Conservation (phyloP, 495 filamentous ascomycete species). For the Trichoderma orchidacearum region DNA sequence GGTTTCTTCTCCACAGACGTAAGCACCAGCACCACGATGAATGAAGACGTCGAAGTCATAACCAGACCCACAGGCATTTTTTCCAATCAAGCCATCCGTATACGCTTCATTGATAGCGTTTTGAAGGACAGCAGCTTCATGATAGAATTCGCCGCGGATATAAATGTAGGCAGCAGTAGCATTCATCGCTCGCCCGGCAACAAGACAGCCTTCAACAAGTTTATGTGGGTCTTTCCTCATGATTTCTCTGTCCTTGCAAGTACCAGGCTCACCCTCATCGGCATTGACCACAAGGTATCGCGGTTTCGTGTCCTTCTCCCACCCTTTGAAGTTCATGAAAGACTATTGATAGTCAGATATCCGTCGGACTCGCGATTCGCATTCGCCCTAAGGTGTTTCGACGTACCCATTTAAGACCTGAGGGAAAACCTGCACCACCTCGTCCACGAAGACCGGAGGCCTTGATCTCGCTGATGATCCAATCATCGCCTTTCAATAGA, state of each 20-base stretch:
- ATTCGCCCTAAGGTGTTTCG: background rate
- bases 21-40: conserved; percentile 93
- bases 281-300: conserved; percentile 96
- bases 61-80: conserved; percentile 91
- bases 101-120: conserved; percentile 96
- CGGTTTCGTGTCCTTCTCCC: conserved; percentile 95
- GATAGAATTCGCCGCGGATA: conserved; percentile 97
- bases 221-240: conserved; percentile 99
- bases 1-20: conserved; percentile 96
- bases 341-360: conserved; percentile 40
- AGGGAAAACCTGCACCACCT: conserved; percentile 95
- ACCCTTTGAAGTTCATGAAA: conserved; percentile 99
- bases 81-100: conserved; percentile 80
- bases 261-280: conserved; percentile 96
- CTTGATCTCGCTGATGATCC: conserved; percentile 97
- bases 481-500: conserved; percentile 88
- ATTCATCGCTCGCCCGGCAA: conserved; percentile 95
- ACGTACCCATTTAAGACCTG: conserved; percentile 92
- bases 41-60: conserved; percentile 97
- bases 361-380: background rate
- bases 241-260: conserved; percentile 98
- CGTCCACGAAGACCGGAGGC: conserved; percentile 87
- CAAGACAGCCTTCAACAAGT: conserved; percentile 90
- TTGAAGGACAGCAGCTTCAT: conserved; percentile 89
- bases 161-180: conserved; percentile 98